phyloP scores from a whole-genome alignment of 179 eudicot species.

The Camellia oleifera region DNA sequence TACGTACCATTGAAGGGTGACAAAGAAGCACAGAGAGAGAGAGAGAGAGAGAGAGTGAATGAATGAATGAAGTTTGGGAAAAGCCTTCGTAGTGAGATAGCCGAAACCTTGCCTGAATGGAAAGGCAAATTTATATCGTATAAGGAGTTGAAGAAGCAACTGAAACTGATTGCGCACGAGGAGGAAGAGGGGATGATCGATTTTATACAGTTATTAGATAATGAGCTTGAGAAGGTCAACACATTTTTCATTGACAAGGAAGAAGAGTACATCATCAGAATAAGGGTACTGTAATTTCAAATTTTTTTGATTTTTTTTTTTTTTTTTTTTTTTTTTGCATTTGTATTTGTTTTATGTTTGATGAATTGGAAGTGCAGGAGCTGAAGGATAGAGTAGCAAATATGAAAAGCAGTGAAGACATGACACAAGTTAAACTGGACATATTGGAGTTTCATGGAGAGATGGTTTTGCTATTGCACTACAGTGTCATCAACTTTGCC shows the following conservation, averaged over 20 bases:
- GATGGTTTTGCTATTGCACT: conserved; percentile 17
- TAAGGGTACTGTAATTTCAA: conserved; percentile 11
- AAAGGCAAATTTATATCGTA: conserved; percentile 19
- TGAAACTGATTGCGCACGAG: conserved; percentile 9
- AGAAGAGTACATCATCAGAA: conserved; percentile 12
- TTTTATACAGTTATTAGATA: conserved; percentile 11
- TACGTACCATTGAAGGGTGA: not conserved
- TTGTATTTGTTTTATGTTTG: not conserved
- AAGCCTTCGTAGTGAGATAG: conserved; percentile 13
- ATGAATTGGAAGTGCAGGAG: conserved; percentile 13
- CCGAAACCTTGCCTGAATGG: conserved; percentile 18
- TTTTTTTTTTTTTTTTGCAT: too few relatives aligned
- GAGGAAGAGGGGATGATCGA: not conserved
- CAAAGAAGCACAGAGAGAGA: not conserved
- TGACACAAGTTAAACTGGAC: conserved; percentile 5
- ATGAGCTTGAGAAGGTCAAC: conserved; percentile 16
- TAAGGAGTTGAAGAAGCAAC: conserved; percentile 18
- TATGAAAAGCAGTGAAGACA: not conserved
- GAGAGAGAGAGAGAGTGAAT: too few relatives aligned
- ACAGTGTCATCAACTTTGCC: conserved; percentile 16
- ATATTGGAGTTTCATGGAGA: conserved; percentile 16
- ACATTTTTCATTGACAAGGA: conserved; percentile 13
- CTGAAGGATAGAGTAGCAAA: conserved; percentile 12
- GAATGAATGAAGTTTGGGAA: conserved; percentile 19
- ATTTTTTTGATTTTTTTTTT: not conserved